Evolutionary conservation across 176 grass and related monocot species (phyloP).

Genomic region (Melocanna baccifera): DNA sequence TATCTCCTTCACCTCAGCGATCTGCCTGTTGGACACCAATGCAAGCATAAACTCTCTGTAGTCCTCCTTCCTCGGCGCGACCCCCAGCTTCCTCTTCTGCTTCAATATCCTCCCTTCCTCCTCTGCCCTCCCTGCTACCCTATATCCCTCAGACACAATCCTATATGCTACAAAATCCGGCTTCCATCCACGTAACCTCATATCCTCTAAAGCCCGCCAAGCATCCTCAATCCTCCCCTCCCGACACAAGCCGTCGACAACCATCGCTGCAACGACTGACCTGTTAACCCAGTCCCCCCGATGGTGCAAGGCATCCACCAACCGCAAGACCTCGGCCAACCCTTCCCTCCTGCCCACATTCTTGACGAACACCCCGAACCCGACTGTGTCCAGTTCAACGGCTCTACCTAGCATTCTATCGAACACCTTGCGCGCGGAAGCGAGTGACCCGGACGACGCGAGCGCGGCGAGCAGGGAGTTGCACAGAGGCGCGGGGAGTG

Average conservation of each 20-base stretch:
- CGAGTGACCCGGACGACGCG: too few relatives aligned
- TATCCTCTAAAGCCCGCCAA: slow-evolving; percentile 57
- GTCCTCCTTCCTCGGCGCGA: slow-evolving; percentile 65
- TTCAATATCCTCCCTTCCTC: slow-evolving; percentile 75
- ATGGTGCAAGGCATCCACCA: slow-evolving; percentile 36
- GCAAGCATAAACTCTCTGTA: slow-evolving; percentile 59
- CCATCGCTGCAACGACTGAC: slow-evolving; percentile 54
- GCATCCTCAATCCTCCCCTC: slow-evolving; percentile 57
- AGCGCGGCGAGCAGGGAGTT: too few relatives aligned
- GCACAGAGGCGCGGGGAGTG: too few relatives aligned
- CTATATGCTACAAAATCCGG: slow-evolving; percentile 85
- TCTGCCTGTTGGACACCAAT: slow-evolving; percentile 43
- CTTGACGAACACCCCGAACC: too few relatives aligned
- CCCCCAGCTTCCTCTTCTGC: slow-evolving; percentile 82
- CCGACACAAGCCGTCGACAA: slow-evolving; percentile 54
- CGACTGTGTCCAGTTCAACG: too few relatives aligned
- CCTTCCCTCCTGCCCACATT: not conserved
- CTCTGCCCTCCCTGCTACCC: slow-evolving; percentile 30
- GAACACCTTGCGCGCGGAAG: too few relatives aligned
- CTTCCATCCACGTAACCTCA: slow-evolving; percentile 56
- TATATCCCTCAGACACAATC: slow-evolving; percentile 70
- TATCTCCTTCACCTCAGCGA: slow-evolving; percentile 78
- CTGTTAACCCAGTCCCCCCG: slow-evolving; percentile 20
- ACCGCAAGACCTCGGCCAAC: slow-evolving; percentile 28
- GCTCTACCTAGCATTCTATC: too few relatives aligned